Conservation (phyloP, 2,329 filamentous ascomycete species). For the Penicillium sp. region DNA sequence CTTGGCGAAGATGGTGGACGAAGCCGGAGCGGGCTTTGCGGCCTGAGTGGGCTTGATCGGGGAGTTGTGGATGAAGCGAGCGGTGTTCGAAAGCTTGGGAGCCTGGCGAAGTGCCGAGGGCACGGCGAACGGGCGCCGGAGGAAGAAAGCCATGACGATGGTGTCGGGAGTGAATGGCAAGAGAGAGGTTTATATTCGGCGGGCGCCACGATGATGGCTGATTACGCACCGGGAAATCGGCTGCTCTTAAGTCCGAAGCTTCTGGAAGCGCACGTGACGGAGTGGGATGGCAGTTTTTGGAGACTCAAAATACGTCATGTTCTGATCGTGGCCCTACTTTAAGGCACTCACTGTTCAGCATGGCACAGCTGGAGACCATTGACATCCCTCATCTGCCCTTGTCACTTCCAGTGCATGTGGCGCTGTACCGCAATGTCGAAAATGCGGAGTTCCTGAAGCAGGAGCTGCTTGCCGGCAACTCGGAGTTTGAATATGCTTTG, state of each 20-base stretch:
- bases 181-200: constrained; percentile 20
- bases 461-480: constrained; percentile 81
- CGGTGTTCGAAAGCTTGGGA: constrained; percentile 48
- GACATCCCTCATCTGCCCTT: constrained; percentile 72
- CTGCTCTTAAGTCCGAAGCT: constrained; percentile 23
- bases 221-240: constrained; percentile 22
- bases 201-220: constrained; percentile 12
- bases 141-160: constrained; percentile 60
- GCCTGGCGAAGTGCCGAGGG: constrained; percentile 58
- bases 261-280: constrained; percentile 20
- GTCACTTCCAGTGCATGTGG: constrained; percentile 66
- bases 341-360: constrained; percentile 3
- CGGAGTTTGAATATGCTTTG: constrained; percentile 88
- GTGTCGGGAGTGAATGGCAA: constrained; percentile 13
- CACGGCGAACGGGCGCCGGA: constrained; percentile 64
- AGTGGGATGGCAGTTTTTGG: not conserved
- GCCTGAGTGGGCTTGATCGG: constrained; percentile 50
- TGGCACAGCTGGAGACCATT: constrained; percentile 60
- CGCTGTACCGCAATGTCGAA: constrained; percentile 70
- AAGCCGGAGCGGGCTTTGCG: constrained; percentile 38
- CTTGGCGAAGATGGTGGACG: constrained; percentile 49
- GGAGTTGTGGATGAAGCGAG: constrained; percentile 61
- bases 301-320: constrained; percentile 13
- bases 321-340: constrained; percentile 4
- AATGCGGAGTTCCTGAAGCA: constrained; percentile 77